Evolutionary conservation across 2,329 filamentous ascomycete species (phyloP).

Genomic region (Nemania diffusa): DNA sequence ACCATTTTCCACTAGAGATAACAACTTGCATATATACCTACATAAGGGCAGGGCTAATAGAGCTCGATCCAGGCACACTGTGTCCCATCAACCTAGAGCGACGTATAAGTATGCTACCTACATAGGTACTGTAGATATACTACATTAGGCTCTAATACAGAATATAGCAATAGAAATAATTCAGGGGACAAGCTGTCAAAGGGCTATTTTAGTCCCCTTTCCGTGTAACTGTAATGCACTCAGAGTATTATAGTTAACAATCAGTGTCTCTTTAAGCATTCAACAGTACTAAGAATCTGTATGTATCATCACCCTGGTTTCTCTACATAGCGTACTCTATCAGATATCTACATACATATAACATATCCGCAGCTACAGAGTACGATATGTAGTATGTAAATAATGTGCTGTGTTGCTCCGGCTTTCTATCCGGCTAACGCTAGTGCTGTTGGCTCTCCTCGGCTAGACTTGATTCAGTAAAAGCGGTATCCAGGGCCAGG

Average conservation of each 20-base stretch:
- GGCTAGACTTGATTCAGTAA: conserved; percentile 17
- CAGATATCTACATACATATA: background rate
- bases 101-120: background rate
- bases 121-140: background rate
- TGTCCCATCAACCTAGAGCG: conserved; percentile 8
- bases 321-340: no score
- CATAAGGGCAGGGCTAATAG: background rate
- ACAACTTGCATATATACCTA: no score
- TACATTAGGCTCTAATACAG: no score
- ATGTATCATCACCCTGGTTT: no score
- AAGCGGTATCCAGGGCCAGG: background rate
- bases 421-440: conserved; percentile 26
- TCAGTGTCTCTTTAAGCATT: no score
- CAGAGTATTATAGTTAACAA: no score
- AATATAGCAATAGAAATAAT: no score
- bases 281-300: no score
- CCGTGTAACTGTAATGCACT: no score
- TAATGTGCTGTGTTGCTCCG: conserved; percentile 13
- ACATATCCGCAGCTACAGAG: background rate
- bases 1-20: background rate
- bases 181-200: no score
- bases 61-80: background rate
- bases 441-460: conserved; percentile 9
- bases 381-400: no score
- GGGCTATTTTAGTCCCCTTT: no score